phyloP scores from a whole-genome alignment of 2,329 filamentous ascomycete species.

The Monascus ruber region DNA sequence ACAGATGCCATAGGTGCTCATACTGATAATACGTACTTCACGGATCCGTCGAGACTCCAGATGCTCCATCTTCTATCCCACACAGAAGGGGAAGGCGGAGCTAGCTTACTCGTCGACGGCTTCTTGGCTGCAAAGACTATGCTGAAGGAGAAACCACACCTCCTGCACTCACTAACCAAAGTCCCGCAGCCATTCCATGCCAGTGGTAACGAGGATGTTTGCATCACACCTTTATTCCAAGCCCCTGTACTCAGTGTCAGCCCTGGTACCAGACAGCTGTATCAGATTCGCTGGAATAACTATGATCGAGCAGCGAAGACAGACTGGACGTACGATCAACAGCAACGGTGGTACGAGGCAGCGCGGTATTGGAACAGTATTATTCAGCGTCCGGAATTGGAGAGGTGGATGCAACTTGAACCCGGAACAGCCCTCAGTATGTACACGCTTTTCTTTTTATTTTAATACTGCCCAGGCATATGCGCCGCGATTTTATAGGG shows the following conservation, averaged over 20 bases:
- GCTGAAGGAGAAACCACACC: constrained; percentile 38
- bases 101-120: constrained; percentile 75
- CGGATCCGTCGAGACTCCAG: constrained; percentile 80
- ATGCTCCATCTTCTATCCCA: constrained; percentile 86
- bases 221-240: constrained; percentile 58
- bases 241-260: constrained; percentile 63
- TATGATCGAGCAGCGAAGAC: constrained; percentile 67
- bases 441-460: constrained; percentile 18
- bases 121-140: constrained; percentile 61
- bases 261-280: constrained; percentile 31
- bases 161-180: constrained; percentile 47
- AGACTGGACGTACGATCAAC: constrained; percentile 37
- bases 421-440: constrained; percentile 68
- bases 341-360: constrained; percentile 64
- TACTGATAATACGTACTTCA: constrained; percentile 95
- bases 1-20: constrained; percentile 71
- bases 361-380: constrained; percentile 64
- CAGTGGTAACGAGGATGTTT: constrained; percentile 74
- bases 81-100: constrained; percentile 53
- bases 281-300: constrained; percentile 84
- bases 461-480: background rate
- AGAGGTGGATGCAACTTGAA: constrained; percentile 70
- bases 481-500: background rate
- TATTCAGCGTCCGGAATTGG: constrained; percentile 50
- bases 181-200: constrained; percentile 64